Percentiles rank a stretch among this genome's conserved stretches.
phyloP scores from a whole-genome alignment of 805 yeast genomes.

The Candida ponderosae region DNA sequence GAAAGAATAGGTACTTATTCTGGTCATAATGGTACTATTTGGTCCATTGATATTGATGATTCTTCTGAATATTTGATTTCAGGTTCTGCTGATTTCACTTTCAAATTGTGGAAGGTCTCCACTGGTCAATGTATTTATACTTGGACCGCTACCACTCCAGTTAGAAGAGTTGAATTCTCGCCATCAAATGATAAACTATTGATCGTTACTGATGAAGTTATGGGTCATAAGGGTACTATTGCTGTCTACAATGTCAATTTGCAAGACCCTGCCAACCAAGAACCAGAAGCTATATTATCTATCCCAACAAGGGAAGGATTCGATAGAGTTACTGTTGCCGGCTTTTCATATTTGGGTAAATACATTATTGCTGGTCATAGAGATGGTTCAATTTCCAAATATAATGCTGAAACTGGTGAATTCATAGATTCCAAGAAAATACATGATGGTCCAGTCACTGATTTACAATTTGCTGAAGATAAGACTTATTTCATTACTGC shows the following conservation, averaged over 20 bases:
- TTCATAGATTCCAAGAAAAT: constrained; percentile 47
- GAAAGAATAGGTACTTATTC: constrained; percentile 90
- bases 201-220: constrained; percentile 82
- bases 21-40: constrained; percentile 89
- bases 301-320: constrained; percentile 55
- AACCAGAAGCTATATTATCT: constrained; percentile 46
- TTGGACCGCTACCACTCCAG: constrained; percentile 78
- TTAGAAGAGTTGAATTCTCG: constrained; percentile 80
- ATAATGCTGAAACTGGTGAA: constrained; percentile 70
- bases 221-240: constrained; percentile 81
- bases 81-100: constrained; percentile 84
- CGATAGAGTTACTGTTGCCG: constrained; percentile 70
- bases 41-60: constrained; percentile 84
- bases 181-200: constrained; percentile 63
- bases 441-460: constrained; percentile 78
- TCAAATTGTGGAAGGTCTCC: constrained; percentile 76
- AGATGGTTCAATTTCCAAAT: constrained; percentile 79
- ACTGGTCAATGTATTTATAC: constrained; percentile 71
- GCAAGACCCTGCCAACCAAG: constrained; percentile 38
- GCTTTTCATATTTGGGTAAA: constrained; percentile 73
- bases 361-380: constrained; percentile 81
- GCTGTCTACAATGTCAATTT: constrained; percentile 55
- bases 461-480: constrained; percentile 84
- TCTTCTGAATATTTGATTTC: constrained; percentile 68
- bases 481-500: constrained; percentile 85